Evolutionary conservation across 495 filamentous ascomycete genomes (phyloP).

Genomic region (Aspergillus sclerotiicarbonarius): DNA sequence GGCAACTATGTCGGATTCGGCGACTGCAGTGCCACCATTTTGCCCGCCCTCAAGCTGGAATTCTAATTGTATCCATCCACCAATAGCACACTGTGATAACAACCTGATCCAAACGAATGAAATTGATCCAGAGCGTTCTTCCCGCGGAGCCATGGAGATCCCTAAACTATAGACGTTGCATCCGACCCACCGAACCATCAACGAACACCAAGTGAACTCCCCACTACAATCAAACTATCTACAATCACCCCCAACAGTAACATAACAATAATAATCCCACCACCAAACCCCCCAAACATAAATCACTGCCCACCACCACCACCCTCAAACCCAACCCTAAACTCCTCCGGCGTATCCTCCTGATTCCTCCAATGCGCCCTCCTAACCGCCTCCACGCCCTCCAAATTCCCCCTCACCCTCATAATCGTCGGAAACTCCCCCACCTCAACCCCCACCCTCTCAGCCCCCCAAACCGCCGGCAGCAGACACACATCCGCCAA

Average conservation of each 20-base stretch:
- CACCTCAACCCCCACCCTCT: conserved; percentile 49
- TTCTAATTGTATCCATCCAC: conserved; percentile 6
- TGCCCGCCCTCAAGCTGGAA: conserved; percentile 38
- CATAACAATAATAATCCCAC: too few species aligned
- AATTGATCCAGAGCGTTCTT: too few species aligned
- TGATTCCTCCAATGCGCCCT: conserved; percentile 47
- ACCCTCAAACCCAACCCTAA: conserved; percentile 21
- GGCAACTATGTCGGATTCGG: conserved; percentile 72
- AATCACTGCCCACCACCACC: background rate
- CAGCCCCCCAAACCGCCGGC: conserved; percentile 50
- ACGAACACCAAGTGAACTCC: too few species aligned
- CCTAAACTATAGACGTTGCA: too few species aligned
- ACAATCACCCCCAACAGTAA: too few species aligned
- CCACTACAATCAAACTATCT: too few species aligned
- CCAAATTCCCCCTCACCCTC: conserved; percentile 37
- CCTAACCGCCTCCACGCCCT: conserved; percentile 35
- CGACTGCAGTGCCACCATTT: conserved; percentile 60
- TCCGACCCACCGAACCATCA: too few species aligned
- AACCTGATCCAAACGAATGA: background rate
- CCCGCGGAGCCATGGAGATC: too few species aligned
- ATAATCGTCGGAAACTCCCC: conserved; percentile 34
- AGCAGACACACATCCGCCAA: conserved; percentile 54
- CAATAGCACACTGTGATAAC: conserved; percentile 9
- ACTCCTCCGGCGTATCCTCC: conserved; percentile 48
- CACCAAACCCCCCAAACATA: conserved; percentile 3